Evolutionary conservation across 1,139 yeast species (phyloP).

Genomic region (Yamadazyma friedrichii): DNA sequence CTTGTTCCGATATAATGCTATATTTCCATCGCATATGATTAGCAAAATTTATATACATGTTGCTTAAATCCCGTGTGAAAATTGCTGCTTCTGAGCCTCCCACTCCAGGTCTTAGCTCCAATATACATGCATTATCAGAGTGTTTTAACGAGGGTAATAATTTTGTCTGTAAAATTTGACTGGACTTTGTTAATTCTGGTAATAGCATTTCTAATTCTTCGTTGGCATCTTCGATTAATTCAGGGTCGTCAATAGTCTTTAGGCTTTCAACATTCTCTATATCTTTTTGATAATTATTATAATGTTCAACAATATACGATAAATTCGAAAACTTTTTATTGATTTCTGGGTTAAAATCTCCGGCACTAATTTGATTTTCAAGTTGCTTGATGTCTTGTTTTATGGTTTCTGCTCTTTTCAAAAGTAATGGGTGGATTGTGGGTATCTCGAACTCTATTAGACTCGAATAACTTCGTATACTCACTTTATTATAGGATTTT

Average conservation of each 20-base stretch:
- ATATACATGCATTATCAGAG: slow-evolving; percentile 71
- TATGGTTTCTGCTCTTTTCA: slow-evolving; percentile 59
- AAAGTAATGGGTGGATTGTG: slow-evolving; percentile 56
- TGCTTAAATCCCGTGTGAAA: slow-evolving; percentile 74
- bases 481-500: background rate
- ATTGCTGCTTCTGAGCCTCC: slow-evolving; percentile 95
- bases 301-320: slow-evolving; percentile 52
- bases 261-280: slow-evolving; percentile 36
- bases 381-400: slow-evolving; percentile 48
- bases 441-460: slow-evolving; percentile 14
- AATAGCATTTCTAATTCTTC: slow-evolving; percentile 30
- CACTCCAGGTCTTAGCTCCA: slow-evolving; percentile 92
- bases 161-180: slow-evolving; percentile 49
- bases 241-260: slow-evolving; percentile 30
- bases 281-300: slow-evolving; percentile 44
- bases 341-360: slow-evolving; percentile 52
- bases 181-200: slow-evolving; percentile 35
- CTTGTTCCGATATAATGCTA: slow-evolving; percentile 58
- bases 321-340: slow-evolving; percentile 59
- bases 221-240: slow-evolving; percentile 21
- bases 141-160: slow-evolving; percentile 78
- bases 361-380: slow-evolving; percentile 46
- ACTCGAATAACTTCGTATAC: slow-evolving; percentile 7
- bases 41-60: slow-evolving; percentile 80
- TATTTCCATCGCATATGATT: slow-evolving; percentile 64